Base-by-base conservation (phyloP, 75 land plant genomes). In the Pinus taeda region DNA sequence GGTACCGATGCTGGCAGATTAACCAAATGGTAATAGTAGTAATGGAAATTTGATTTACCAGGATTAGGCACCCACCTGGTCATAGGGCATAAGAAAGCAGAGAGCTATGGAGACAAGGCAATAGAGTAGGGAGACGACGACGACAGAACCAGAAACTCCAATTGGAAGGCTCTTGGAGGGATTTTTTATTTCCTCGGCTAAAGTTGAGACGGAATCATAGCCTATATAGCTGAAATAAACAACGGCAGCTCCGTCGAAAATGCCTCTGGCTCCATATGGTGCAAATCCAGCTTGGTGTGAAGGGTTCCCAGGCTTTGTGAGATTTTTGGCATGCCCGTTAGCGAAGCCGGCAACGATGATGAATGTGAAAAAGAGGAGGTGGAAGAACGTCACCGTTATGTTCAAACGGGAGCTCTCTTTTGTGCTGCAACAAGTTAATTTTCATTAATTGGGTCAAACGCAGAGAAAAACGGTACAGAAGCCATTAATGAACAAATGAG, bases 191-290 rank as follows among this genome's bases (percentile, higher is more conserved):
- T 94, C 97, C 73, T 94, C 97, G 0, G 94, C 95, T 76, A 90
- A 71, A 24, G 92, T 94, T 1, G 97, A 88, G 60, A 90, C 92
- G 2, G 91, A 87, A 74, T 94, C 97, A 58, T 84, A 94, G 57
- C 97, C 95, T 21, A 92, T 88, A 76, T 92, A 92, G 77, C 89
- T 87, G 85, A 92, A 86, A 79, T 92, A 94, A 20, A 94, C 97
- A 0, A 80, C 83, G 26, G 94, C 92, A 24, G 97, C 95, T 2
- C 93, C 95, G 71, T 84, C 79, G 57, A 94, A 73, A 2, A 94
- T 75, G 9, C 92, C 95, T 37, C 79, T 42, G 3, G 78, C 82
- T 0, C 97, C 97, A 60, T 77, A 85, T 1, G 97, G 92, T 4
- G 77, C 79, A 55, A 94, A 80, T 20, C 96, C 96, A 3, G 26